Evolutionary conservation across 2,329 filamentous ascomycete genomes (phyloP), one percentile per base, ranked within the genome.

Genomic region (Cercospora zeina): DNA sequence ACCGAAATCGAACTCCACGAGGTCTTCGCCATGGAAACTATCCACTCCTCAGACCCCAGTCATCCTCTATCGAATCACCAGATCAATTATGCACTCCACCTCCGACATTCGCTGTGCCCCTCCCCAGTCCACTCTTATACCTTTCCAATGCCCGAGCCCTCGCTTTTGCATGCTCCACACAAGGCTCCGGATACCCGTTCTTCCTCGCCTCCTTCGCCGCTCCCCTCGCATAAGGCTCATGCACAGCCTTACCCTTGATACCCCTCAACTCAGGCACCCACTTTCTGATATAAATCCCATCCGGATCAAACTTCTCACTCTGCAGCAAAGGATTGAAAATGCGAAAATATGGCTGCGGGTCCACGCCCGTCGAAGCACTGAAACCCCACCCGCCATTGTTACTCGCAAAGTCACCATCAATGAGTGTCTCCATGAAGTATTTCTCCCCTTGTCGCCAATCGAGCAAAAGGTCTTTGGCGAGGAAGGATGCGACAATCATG

Each of bases 311-410:
- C 76, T 89, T 93, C 80, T 95, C 90, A 68, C 89, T 91, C 78
- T 96, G 92, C 16, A 90, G 77, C 49, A 91, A 74, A 0, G 92
- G 92, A 70, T 96, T 96, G 77, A 96, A 96, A 56, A 96, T 89
- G 6, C 91, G 83, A 66, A 96, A 96, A 73, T 96, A 96, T 0
- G 92, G 91, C 75, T 96, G 90, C 1, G 91, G 89, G 74, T 96
- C 91, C 6, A 92, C 89, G 1, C 90, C 89, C 0, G 87, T 87
- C 16, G 82, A 85, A 4, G 88, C 86, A 24, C 81, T 76, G 67
- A 87, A 88, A 0, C 85, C 87, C 86, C 86, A 89, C 0, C 86
- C 86, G 8, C 86, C 85, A 65, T 90, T 91, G 74, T 93, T 93
- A 62, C 85, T 88, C 0, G 89, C 88, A 71, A 93, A 91, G 72